Evolutionary conservation across 805 yeast species (phyloP).

Genomic region (Ogataea ramenticola): DNA sequence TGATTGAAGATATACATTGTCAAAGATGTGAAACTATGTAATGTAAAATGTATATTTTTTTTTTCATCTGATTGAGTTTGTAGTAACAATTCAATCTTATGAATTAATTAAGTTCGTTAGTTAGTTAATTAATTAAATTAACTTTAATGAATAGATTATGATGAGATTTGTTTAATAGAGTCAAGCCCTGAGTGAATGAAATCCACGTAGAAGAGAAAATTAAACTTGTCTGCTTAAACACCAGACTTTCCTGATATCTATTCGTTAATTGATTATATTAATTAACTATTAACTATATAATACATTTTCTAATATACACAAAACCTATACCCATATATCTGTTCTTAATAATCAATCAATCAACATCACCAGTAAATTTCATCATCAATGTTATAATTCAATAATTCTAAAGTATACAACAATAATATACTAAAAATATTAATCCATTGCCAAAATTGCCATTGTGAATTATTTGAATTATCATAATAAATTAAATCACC

Average conservation of each 20-base stretch:
- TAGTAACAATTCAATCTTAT: no score
- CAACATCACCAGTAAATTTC: background rate
- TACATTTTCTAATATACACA: background rate
- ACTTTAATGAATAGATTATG: no score
- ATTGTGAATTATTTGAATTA: constrained; percentile 33
- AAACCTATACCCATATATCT: background rate
- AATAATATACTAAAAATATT: constrained; percentile 75
- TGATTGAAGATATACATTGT: constrained; percentile 41
- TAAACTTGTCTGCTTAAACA: constrained; percentile 12
- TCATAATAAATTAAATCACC: background rate
- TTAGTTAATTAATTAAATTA: no score
- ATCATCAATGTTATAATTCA: constrained; percentile 13
- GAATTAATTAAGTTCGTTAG: no score
- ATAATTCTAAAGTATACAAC: constrained; percentile 74
- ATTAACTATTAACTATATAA: background rate
- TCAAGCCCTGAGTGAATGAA: constrained; percentile 70
- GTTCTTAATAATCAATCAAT: no score
- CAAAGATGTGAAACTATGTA: constrained; percentile 54
- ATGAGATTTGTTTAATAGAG: constrained; percentile 79
- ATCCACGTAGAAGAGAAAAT: constrained; percentile 46
- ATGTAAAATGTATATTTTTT: no score
- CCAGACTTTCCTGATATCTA: constrained; percentile 15
- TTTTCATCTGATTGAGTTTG: no score
- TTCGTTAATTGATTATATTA: no score
- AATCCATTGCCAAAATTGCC: constrained; percentile 97